Base-by-base conservation (phyloP, 2,329 filamentous ascomycete genomes). In the Ophiostoma tasmaniense region DNA sequence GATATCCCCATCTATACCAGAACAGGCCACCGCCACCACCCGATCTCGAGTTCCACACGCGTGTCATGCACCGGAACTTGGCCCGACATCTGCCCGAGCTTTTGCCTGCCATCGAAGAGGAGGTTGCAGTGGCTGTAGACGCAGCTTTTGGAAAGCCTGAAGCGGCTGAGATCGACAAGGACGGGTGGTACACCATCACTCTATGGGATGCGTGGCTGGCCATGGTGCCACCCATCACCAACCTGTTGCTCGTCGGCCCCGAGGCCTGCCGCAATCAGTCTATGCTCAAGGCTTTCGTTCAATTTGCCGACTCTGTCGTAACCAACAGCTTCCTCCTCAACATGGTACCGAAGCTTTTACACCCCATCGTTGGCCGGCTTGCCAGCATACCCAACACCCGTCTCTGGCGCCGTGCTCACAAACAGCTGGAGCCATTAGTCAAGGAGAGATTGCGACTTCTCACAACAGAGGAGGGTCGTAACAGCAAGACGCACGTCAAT, bases 291-390 rank as follows among this genome's bases (percentile, higher is more conserved):
- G 76, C 78, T 67, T 82, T 83, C 73, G 76, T 82, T 8, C 75
- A 75, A 33, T 87, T 86, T 70, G 82, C 84, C 39, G 79, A 82
- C 70, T 80, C 80, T 66, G 80, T 85, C 2, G 73, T 85, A 1
- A 73, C 81, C 62, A 81, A 81, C 69, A 77, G 78, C 69, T 76
- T 82, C 64, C 71, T 83, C 20, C 76, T 84, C n/a, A 77, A 77
- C 71, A 75, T 84, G 69, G 76, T 83, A 1, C 84, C 85, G 0
- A 76, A 76, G 8, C 75, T 82, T 1, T 73, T 87, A 2, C 82
- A 84, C 30, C 83, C 83, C 0, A 70, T 87, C 1, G 68, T 86
- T 4, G 82, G 83, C 11, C 79, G 76, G 2, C 72, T 85, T 0
- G 71, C 82, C 28, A 73, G 80, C 3, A 72, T 85, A 0, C 76